A percentile compares a stretch with the other conserved stretches of the same genome.
These are phyloP conservation scores for Backusella luteola DNA, from an alignment of 192 early-diverging fungal species.

Conservation along the genomic window DNA sequence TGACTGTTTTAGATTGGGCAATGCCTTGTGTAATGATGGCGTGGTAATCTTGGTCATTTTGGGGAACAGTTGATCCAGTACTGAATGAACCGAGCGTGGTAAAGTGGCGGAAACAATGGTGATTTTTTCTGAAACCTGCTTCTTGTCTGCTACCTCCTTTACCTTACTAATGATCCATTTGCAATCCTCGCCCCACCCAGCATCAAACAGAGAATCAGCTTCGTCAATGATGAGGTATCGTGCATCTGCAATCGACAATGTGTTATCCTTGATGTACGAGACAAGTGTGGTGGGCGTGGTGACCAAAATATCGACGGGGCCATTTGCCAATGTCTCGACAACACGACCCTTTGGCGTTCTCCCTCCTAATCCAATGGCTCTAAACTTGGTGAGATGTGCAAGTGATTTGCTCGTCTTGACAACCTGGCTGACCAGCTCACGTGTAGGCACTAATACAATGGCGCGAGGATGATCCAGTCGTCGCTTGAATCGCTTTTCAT, in stretches of 20 bases:
- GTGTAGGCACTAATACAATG: slow-evolving; percentile 84
- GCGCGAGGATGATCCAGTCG: slow-evolving; percentile 77
- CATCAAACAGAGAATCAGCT: slow-evolving; percentile 90
- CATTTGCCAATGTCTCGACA: slow-evolving; percentile 44
- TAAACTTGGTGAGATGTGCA: slow-evolving; percentile 65
- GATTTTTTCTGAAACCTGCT: slow-evolving; percentile 46
- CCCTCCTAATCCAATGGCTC: slow-evolving; percentile 61
- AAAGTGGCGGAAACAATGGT: slow-evolving; percentile 71
- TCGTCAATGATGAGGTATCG: slow-evolving; percentile 86
- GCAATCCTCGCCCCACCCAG: slow-evolving; percentile 71
- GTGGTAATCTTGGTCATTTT: slow-evolving; percentile 71
- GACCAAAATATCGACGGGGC: slow-evolving; percentile 83
- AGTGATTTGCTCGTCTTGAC: slow-evolving; percentile 68
- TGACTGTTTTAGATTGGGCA: slow-evolving; percentile 72
- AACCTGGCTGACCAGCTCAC: slow-evolving; percentile 84
- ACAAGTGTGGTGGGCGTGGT: slow-evolving; percentile 77
- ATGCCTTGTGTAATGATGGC: slow-evolving; percentile 73
- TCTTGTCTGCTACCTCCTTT: slow-evolving; percentile 36
- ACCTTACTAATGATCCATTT: slow-evolving; percentile 51
- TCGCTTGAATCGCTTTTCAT: slow-evolving; percentile 62
- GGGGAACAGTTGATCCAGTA: slow-evolving; percentile 54
- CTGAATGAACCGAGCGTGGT: slow-evolving; percentile 65
- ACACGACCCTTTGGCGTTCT: slow-evolving; percentile 46
- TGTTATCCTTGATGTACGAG: slow-evolving; percentile 48
- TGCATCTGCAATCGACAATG: slow-evolving; percentile 61